These are phyloP conservation scores for Dothideomycetidae sp. DNA, from an alignment of 2,329 filamentous ascomycete species.

Conservation along the genomic window DNA sequence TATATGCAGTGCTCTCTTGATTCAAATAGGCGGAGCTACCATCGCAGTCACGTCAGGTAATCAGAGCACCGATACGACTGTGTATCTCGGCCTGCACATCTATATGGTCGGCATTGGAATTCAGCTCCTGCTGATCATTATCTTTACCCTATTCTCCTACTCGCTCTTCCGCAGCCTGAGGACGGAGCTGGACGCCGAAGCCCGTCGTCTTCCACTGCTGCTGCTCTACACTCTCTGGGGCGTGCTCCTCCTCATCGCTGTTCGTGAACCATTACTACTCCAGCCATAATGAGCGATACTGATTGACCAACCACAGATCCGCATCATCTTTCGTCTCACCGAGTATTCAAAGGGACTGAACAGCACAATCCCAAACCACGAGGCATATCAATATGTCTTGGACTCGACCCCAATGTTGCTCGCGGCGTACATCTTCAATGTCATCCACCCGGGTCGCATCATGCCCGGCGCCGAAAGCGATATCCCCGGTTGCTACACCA, in stretches of 20 bases:
- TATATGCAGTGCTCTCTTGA: no score
- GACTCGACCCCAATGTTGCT: constrained; percentile 13
- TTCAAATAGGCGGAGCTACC: constrained; percentile 1
- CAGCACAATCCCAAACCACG: constrained; percentile 36
- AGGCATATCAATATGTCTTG: constrained; percentile 35
- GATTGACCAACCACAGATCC: constrained; percentile 16
- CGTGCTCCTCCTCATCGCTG: constrained; percentile 29
- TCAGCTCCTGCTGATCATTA: constrained; percentile 21
- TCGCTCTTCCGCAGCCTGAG: constrained; percentile 12
- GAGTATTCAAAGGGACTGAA: constrained; percentile 39
- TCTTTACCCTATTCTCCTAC: constrained; percentile 13
- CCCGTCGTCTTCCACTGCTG: no score
- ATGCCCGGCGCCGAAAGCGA: constrained; percentile 12
- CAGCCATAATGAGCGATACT: background rate
- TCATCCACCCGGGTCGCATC: constrained; percentile 11
- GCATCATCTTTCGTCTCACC: constrained; percentile 46
- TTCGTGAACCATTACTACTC: background rate
- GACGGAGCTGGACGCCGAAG: constrained; percentile 2
- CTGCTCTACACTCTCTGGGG: constrained; percentile 29
- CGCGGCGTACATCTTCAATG: constrained; percentile 11
- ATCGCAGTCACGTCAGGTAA: constrained; percentile 2
- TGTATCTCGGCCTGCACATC: constrained; percentile 26
- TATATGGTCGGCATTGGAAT: constrained; percentile 26
- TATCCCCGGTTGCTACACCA: no score
- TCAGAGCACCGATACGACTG: constrained; percentile 18